These are phyloP conservation scores for Pythium insidiosum DNA, from an alignment of 352 stramenopile genomes.

Conservation along the genomic window DNA sequence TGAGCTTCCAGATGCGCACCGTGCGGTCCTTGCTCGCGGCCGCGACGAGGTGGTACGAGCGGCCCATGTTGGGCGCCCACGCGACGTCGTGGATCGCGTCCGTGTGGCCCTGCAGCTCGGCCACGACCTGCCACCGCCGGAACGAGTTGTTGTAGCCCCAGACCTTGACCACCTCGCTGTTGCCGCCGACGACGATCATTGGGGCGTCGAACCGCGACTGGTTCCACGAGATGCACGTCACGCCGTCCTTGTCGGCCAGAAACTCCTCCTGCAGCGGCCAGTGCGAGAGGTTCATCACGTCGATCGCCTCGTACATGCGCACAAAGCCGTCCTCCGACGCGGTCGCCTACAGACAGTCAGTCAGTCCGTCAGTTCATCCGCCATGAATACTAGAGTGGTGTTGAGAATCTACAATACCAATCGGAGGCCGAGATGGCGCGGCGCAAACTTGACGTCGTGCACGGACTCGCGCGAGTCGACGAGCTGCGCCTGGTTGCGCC, in stretches of 20 bases:
- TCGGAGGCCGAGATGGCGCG: conserved; percentile 88
- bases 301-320: conserved; percentile 93
- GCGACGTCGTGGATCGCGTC: conserved; percentile 92
- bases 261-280: conserved; percentile 90
- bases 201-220: conserved; percentile 90
- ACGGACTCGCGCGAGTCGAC: conserved; percentile 90
- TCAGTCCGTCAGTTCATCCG: no score
- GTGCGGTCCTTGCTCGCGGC: conserved; percentile 90
- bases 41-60: conserved; percentile 90
- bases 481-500: conserved; percentile 82
- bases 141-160: conserved; percentile 89
- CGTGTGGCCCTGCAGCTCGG: conserved; percentile 76
- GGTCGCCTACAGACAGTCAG: no score
- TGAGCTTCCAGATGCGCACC: conserved; percentile 81
- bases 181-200: conserved; percentile 92
- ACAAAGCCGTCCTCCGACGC: conserved; percentile 92
- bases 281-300: conserved; percentile 94
- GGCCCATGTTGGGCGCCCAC: conserved; percentile 95
- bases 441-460: conserved; percentile 94
- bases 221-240: conserved; percentile 93
- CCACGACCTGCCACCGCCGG: conserved; percentile 79
- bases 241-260: conserved; percentile 74
- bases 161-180: conserved; percentile 81
- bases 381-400: no score
- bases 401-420: conserved; percentile 44